These are phyloP conservation scores for Gigaspora rosea DNA, from an alignment of 192 early-diverging fungal species.

Conservation along the genomic window DNA sequence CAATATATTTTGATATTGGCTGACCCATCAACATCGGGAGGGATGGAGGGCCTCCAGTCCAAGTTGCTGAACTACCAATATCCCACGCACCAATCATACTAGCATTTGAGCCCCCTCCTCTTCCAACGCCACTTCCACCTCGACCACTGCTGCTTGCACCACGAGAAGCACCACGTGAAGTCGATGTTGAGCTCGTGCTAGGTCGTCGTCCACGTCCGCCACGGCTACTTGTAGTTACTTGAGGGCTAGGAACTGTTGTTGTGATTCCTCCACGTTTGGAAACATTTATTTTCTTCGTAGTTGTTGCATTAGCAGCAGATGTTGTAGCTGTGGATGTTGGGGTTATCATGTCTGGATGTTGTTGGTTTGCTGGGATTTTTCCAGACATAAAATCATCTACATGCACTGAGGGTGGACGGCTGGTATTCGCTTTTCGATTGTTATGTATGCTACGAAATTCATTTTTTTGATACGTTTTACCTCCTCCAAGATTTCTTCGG, in stretches of 20 bases:
- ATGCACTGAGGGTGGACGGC: slow-evolving; percentile 41
- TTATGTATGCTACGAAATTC: slow-evolving; percentile 41
- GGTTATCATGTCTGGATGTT: slow-evolving; percentile 32
- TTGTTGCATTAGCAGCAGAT: not conserved
- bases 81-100: slow-evolving; percentile 23
- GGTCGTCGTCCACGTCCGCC: slow-evolving; percentile 25
- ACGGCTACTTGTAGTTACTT: not conserved
- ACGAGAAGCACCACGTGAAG: slow-evolving; percentile 12
- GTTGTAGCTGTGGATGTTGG: not conserved
- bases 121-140: slow-evolving; percentile 11
- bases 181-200: slow-evolving; percentile 22
- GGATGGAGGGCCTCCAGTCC: slow-evolving; percentile 16
- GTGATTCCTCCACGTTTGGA: slow-evolving; percentile 6
- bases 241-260: not conserved
- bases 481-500: slow-evolving; percentile 37
- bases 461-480: slow-evolving; percentile 39
- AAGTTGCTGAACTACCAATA: not conserved
- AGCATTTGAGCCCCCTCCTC: slow-evolving; percentile 20
- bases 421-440: slow-evolving; percentile 36
- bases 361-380: slow-evolving; percentile 29
- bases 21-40: slow-evolving; percentile 14
- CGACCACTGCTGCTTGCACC: slow-evolving; percentile 15
- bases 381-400: slow-evolving; percentile 41
- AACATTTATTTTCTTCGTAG: slow-evolving; percentile 27
- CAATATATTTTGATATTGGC: slow-evolving; percentile 26